Conservation (phyloP, 2,329 filamentous ascomycete genomes). For the Teratosphaeria pseudoeucalypti region DNA sequence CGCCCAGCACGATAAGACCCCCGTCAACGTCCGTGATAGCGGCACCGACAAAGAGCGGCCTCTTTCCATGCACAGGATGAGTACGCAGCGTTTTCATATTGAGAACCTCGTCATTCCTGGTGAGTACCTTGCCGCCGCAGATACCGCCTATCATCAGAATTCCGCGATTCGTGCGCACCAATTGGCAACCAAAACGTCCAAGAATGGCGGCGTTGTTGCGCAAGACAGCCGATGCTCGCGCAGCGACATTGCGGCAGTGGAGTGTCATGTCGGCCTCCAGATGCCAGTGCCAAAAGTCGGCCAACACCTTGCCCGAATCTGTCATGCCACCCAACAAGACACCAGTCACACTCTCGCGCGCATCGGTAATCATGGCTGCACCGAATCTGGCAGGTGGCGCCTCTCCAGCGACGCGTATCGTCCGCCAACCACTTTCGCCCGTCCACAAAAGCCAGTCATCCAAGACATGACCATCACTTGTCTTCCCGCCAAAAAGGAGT, state of each 20-base stretch:
- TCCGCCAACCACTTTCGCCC: constrained; percentile 42
- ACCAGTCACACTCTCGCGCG: constrained; percentile 37
- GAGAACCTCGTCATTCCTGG: constrained; percentile 45
- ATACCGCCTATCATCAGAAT: constrained; percentile 46
- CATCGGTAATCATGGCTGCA: constrained; percentile 40
- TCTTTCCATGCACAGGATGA: constrained; percentile 27
- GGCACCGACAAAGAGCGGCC: constrained; percentile 64
- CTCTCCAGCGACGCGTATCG: constrained; percentile 22
- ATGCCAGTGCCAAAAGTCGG: constrained; percentile 56
- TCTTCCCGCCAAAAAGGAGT: constrained; percentile 38
- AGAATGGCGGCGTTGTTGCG: constrained; percentile 20
- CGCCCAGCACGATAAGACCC: constrained; percentile 57
- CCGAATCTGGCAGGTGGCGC: constrained; percentile 46
- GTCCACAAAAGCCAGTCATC: constrained; percentile 37
- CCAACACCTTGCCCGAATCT: constrained; percentile 50
- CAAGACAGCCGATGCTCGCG: constrained; percentile 15
- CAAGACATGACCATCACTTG: constrained; percentile 31
- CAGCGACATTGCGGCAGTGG: constrained; percentile 16
- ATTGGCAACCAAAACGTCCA: constrained; percentile 43
- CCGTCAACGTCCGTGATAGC: constrained; percentile 41
- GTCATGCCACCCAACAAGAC: constrained; percentile 64
- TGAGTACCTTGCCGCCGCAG: constrained; percentile 32
- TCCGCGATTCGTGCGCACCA: constrained; percentile 35
- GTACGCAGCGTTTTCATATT: constrained; percentile 22
- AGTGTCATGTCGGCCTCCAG: constrained; percentile 29